Conservation (phyloP, 345 rosid genomes). For the Sonneratia caseolaris region DNA sequence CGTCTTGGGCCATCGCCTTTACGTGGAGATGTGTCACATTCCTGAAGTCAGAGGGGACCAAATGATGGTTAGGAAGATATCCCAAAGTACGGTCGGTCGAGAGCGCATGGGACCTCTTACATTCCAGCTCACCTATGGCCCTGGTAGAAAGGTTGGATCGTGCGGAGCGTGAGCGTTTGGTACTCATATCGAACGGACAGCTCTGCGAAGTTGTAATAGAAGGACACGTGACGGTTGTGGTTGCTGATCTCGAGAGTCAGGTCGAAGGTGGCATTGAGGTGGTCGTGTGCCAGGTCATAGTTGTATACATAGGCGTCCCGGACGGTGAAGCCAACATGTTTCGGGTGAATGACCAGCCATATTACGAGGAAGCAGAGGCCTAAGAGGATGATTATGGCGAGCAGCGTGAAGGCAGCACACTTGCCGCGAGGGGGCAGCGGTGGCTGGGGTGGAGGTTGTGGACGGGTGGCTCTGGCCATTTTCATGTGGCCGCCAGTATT, state of each 20-base stretch:
- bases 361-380: slow-evolving; percentile 56
- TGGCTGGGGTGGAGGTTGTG: neutral
- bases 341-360: slow-evolving; percentile 62
- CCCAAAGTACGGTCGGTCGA: no score
- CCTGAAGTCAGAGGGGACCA: neutral
- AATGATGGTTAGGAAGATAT: no score
- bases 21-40: slow-evolving; percentile 47
- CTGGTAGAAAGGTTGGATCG: slow-evolving; percentile 46
- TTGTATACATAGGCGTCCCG: slow-evolving; percentile 48
- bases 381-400: slow-evolving; percentile 35
- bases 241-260: slow-evolving; percentile 44
- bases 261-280: slow-evolving; percentile 51
- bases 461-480: neutral
- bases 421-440: slow-evolving; percentile 15
- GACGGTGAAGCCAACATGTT: slow-evolving; percentile 35
- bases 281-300: slow-evolving; percentile 37
- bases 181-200: slow-evolving; percentile 41
- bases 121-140: slow-evolving; percentile 15
- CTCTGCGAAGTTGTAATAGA: slow-evolving; percentile 48
- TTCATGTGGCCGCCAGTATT: neutral
- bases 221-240: slow-evolving; percentile 45
- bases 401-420: slow-evolving; percentile 18
- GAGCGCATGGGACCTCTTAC: no score
- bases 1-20: slow-evolving; percentile 33
- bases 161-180: slow-evolving; percentile 47